Evolutionary conservation across 148 eudicot species (phyloP), one percentile per base, ranked within the genome.

Genomic region (Oxyria digyna): DNA sequence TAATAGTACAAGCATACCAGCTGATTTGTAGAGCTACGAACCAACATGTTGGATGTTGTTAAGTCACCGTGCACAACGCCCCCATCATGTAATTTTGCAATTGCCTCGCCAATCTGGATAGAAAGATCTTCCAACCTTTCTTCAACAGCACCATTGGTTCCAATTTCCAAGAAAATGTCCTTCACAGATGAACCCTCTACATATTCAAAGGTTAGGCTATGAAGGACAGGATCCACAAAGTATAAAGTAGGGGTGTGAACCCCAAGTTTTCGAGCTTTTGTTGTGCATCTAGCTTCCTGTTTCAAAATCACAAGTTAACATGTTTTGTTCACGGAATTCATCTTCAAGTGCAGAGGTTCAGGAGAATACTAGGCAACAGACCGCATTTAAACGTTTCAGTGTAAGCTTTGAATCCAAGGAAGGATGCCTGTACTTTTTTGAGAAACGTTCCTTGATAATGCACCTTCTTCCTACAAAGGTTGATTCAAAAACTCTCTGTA

Each of bases 361-460:
- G 49, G 29, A 67, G 23, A 24, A 67, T 21, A 6, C 18, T n/a
- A 42, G 42, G 27, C 31, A 59, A 73, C 91, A 72, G 73, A 92
- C 97, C 72, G 93, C 96, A 78, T 89, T 92, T 71, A 91, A 76
- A 69, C 98, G 87, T 74, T 90, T 93, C 42, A 82, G 75, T 15
- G 95, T 90, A 66, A 92, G 88, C 85, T 92, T 93, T 15, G 87
- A 43, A 62, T 93, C 98, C 77, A 93, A 76, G 45, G 85, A 33
- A 70, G 96, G 98, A 76, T 93, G 97, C 81, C 98, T 85, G 67
- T 89, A 93, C 79, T 89, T 89, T 85, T 93, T 93, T 20, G 98
- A 90, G 72, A 93, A 93, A 1, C 98, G 96, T 69, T 90, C 97
- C 82, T 93, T 93, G 23, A 93, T 69, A 32, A 93, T 75, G 50